Evolutionary conservation across 441 rosid genomes (phyloP).

Genomic region (Arabidopsis lyrata): DNA sequence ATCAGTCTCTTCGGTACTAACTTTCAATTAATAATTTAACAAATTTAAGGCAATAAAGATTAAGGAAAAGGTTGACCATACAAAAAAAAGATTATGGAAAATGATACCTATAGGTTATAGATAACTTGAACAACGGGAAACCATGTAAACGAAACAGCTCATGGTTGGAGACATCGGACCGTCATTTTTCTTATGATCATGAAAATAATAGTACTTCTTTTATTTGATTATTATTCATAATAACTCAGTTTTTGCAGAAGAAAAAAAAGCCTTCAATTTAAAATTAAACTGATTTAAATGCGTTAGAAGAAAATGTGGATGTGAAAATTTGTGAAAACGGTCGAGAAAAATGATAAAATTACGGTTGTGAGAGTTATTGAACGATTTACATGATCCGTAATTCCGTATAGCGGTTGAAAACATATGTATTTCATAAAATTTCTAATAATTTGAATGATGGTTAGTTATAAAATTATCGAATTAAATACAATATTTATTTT

Average conservation of each 20-base stretch:
- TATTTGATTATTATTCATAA: too few species aligned
- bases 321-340: too few species aligned
- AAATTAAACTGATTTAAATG: neutral
- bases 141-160: slow-evolving; percentile 36
- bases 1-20: slow-evolving; percentile 43
- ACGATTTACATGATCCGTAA: too few species aligned
- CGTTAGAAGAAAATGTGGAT: too few species aligned
- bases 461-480: neutral
- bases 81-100: neutral
- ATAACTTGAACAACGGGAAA: slow-evolving; percentile 29
- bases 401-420: too few species aligned
- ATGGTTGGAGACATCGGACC: neutral
- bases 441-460: too few species aligned
- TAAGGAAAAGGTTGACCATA: neutral
- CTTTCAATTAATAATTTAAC: slow-evolving; percentile 8
- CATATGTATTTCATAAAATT: too few species aligned
- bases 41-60: slow-evolving; percentile 7
- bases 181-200: slow-evolving; percentile 12
- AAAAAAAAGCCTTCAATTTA: neutral
- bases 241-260: too few species aligned
- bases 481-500: neutral
- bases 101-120: neutral
- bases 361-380: too few species aligned
- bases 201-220: neutral
- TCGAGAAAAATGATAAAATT: neutral